Base-by-base conservation (phyloP, 257 asterid species). In the Scutellaria barbata region DNA sequence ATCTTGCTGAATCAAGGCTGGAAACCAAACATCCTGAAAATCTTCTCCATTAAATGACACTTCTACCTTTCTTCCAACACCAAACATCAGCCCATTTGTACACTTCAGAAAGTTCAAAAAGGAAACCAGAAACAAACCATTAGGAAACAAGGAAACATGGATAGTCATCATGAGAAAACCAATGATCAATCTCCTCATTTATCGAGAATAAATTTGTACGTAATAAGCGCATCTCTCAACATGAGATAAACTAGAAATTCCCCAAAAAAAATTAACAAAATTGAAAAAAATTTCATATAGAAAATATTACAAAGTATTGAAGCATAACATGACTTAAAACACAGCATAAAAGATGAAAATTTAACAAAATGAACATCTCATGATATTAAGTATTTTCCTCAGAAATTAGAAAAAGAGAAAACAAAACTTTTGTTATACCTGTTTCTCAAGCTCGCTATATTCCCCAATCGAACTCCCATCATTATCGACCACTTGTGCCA, bases 11-110 rank as follows among this genome's bases (percentile, higher is more conserved):
- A 90, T 67, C 53, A 80, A 75, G 17, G 87, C 89, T 0, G 92
- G 88, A 64, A 81, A 87, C 97, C 97, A 93, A 48, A 80, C 84
- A 71, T 77, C 88, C 56, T 33, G 81, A 58, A 48, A 47, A 63
- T 80, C 82, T 65, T 79, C 82, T 20, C 68, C 13, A 48, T 81
- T 87, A 42, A 85, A 79, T 4, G 90, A 85, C 62, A 90, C 90
- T 76, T 93, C 97, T 42, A 88, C 98, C 68, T 76, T 74, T 55
- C 76, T 81, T 22, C 90, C 96, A 61, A 79, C 78, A 50, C 84
- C 84, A 82, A 84, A 85, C 87, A 87, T 76, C 64, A 80, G 76
- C 20, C 82, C 87, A 68, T 80, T 62, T 78, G 73, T 76, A 75
- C 74, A 82, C 95, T 90, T 83, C 63, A 48, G 74, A 77, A 50